These are phyloP conservation scores for Colletotrichum lindemuthianum DNA, from an alignment of 2,329 filamentous ascomycete species.

Conservation along the genomic window DNA sequence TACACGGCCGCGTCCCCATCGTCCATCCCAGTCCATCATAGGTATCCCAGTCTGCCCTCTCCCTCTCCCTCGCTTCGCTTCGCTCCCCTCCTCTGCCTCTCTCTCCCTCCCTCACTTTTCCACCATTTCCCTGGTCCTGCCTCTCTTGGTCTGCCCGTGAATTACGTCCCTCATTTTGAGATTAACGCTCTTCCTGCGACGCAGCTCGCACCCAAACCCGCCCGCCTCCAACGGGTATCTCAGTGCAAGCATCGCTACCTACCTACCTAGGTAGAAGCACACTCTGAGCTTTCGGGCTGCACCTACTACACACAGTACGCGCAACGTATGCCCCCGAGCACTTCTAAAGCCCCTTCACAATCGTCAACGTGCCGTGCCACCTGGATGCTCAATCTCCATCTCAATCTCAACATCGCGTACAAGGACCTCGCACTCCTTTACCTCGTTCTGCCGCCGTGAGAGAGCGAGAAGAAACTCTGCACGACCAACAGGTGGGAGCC, in stretches of 20 bases:
- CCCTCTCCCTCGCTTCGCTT: conserved; percentile 20
- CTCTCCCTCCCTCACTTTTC: conserved; percentile 16
- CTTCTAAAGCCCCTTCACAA: conserved; percentile 8
- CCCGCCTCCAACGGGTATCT: conserved; percentile 10
- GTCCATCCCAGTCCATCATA: conserved; percentile 1
- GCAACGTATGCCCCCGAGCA: conserved; percentile 21
- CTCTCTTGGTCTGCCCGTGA: conserved; percentile 26
- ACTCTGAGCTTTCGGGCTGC: conserved; percentile 18
- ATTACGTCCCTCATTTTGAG: conserved; percentile 22
- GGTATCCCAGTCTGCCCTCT: conserved; percentile 9
- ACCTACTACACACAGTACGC: conserved; percentile 2
- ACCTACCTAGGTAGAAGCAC: conserved; percentile 3
- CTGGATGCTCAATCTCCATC: conserved; percentile 19
- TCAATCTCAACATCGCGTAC: conserved; percentile 8
- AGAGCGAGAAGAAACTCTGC: conserved; percentile 1
- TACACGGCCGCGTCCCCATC: conserved; percentile 10
- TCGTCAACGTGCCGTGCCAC: neutral
- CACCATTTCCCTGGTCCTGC: conserved; percentile 25
- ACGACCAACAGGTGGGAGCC: conserved; percentile 24
- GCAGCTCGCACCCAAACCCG: conserved; percentile 8
- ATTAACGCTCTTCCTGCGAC: conserved; percentile 29
- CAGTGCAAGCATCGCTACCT: conserved; percentile 17
- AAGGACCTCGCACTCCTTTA: conserved; percentile 7
- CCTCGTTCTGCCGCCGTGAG: neutral
- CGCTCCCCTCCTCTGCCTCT: neutral